Conservation (phyloP, 768 basidiomycete genomes). For the Collybiopsis confluens region DNA sequence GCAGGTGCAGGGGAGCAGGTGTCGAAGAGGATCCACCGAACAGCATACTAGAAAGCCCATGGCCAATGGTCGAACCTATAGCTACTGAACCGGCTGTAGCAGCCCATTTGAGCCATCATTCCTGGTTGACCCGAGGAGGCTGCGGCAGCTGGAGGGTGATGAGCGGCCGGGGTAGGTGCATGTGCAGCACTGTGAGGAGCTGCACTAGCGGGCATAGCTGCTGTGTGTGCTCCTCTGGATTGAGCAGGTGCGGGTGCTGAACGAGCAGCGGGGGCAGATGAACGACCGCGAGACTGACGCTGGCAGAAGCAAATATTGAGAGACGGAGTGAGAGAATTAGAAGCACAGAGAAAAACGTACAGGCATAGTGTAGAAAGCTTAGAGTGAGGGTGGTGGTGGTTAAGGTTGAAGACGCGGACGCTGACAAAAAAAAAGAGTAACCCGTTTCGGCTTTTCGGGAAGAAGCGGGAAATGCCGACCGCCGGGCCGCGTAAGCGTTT, state of each 20-base stretch:
- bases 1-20: constrained; percentile 37
- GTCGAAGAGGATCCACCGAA: constrained; percentile 84
- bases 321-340: neutral
- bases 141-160: constrained; percentile 35
- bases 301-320: constrained; percentile 22
- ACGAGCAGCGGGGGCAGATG: constrained; percentile 43
- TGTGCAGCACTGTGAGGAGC: constrained; percentile 29
- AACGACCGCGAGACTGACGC: constrained; percentile 79
- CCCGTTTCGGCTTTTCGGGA: no score
- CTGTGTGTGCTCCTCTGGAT: constrained; percentile 43
- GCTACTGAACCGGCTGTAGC: constrained; percentile 90
- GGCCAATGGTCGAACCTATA: constrained; percentile 81
- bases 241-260: constrained; percentile 42
- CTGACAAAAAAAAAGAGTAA: no score
- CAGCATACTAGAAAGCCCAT: constrained; percentile 87
- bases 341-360: constrained; percentile 27
- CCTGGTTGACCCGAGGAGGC: constrained; percentile 53
- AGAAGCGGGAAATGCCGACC: no score
- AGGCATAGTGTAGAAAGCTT: constrained; percentile 35
- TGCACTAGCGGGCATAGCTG: constrained; percentile 44
- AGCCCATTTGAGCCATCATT: constrained; percentile 79
- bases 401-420: neutral
- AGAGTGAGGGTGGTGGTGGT: neutral
- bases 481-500: no score
- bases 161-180: constrained; percentile 31